Evolutionary conservation across 176 grass and related monocot species (phyloP), one percentile per base, ranked within the genome.

Genomic region (Oropetium thomaeum): DNA sequence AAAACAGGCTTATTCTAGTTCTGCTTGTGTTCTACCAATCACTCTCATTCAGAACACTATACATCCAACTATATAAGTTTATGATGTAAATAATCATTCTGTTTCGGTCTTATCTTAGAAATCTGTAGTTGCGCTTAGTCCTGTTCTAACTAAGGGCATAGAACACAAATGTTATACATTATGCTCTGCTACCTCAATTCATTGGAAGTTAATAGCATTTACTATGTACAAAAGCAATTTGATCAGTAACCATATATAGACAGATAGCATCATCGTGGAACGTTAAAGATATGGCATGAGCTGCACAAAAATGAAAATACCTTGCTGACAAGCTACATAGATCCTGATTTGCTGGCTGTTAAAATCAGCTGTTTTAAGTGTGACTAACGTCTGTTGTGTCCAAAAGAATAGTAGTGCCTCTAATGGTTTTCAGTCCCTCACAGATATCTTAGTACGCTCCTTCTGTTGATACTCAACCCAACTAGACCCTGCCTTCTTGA

Each of bases 401-500:
- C 62, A 13, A 26, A 58, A 58, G 62, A 64, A 76, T 2, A 55
- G 3, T 15, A 7, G 37, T 42, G 23, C 47, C 62, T 55, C 23
- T 82, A 32, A 39, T 57, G 71, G 38, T 57, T 70, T 49, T 82
- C 69, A 70, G 13, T 64, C 69, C 47, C 42, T 89, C 13, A 11
- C n/a, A 73, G 23, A 57, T 44, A 85, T 79, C 41, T 48, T 82
- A 19, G 23, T 45, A 58, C 12, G 52, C 16, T 70, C 81, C 55
- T 54, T 85, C 9, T 43, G 78, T 27, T 44, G 35, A 54, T 87
- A 78, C 81, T 93, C 79, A 10, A 87, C 69, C 87, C 84, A 93
- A 87, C 82, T 90, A 79, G 79, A 87, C 2, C 91, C 91, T 77
- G 87, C 79, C 43, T 85, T 71, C 70, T 93, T 90, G 62, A 83